These are phyloP conservation scores for Penicillium simplicissimum DNA, from an alignment of 495 filamentous ascomycete genomes.

Conservation along the genomic window DNA sequence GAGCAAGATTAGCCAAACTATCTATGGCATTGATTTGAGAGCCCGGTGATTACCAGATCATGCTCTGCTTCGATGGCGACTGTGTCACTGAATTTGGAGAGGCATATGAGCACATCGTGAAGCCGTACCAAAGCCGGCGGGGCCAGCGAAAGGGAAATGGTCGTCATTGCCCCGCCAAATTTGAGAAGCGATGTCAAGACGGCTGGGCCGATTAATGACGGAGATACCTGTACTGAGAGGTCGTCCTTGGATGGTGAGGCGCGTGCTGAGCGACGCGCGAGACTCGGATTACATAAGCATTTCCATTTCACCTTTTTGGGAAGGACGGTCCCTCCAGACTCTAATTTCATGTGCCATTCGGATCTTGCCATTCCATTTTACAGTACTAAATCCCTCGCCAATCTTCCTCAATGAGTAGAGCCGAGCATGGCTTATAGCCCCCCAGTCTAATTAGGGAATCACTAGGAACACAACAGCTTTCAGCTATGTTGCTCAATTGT, in stretches of 20 bases:
- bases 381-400: too few species aligned
- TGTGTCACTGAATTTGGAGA: conserved; percentile 89
- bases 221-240: too few species aligned
- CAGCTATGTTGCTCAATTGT: too few species aligned
- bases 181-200: background rate
- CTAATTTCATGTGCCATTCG: too few species aligned
- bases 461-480: too few species aligned
- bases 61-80: conserved; percentile 82
- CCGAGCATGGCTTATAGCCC: too few species aligned
- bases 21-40: background rate
- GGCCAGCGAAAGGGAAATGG: conserved; percentile 66
- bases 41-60: conserved; percentile 58
- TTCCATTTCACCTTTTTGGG: background rate
- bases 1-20: background rate
- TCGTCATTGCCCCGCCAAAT: background rate
- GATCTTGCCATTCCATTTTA: too few species aligned
- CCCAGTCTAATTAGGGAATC: too few species aligned
- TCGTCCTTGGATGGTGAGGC: background rate
- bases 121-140: conserved; percentile 72
- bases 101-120: conserved; percentile 82
- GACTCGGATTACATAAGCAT: conserved; percentile 1
- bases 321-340: background rate
- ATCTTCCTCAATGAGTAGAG: too few species aligned
- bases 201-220: background rate
- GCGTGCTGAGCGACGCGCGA: conserved; percentile 1